Evolutionary conservation across 2,329 filamentous ascomycete species (phyloP).

Genomic region (Trichoderma sp.): DNA sequence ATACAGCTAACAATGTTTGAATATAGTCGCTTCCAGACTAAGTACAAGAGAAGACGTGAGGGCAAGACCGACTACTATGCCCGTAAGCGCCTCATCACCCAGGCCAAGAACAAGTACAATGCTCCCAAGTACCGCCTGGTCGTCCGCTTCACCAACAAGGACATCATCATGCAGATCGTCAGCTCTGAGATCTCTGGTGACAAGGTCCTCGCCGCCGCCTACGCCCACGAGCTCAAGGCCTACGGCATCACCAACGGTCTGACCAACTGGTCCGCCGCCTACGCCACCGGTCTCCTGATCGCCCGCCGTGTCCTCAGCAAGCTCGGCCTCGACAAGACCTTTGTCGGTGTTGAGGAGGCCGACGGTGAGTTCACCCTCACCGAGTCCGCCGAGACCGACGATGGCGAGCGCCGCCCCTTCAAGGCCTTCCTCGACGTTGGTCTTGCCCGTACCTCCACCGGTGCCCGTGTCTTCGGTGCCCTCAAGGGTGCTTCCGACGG

Average conservation of each 20-base stretch:
- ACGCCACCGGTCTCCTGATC: conserved; percentile 93
- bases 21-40: conserved; percentile 94
- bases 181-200: conserved; percentile 94
- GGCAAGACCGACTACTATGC: conserved; percentile 99
- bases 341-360: conserved; percentile 93
- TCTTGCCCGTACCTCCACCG: conserved; percentile 94
- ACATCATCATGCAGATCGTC: conserved; percentile 98
- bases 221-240: conserved; percentile 95
- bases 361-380: conserved; percentile 96
- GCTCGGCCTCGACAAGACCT: conserved; percentile 91
- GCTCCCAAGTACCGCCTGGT: conserved; percentile 99
- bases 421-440: conserved; percentile 99
- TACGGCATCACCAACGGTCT: conserved; percentile 98
- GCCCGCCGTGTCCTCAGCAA: conserved; percentile 97
- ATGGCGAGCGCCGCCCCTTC: conserved; percentile 96
- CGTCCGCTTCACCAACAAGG: conserved; percentile 98
- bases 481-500: conserved; percentile 99
- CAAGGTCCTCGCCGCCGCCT: conserved; percentile 92
- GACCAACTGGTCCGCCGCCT: conserved; percentile 99
- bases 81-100: conserved; percentile 98
- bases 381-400: conserved; percentile 87
- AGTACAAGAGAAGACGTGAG: conserved; percentile 95
- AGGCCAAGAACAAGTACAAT: conserved; percentile 99
- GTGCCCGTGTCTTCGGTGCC: conserved; percentile 97
- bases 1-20: conserved; percentile 32